Evolutionary conservation across 768 basidiomycete species (phyloP).

Genomic region (Russula sp.): DNA sequence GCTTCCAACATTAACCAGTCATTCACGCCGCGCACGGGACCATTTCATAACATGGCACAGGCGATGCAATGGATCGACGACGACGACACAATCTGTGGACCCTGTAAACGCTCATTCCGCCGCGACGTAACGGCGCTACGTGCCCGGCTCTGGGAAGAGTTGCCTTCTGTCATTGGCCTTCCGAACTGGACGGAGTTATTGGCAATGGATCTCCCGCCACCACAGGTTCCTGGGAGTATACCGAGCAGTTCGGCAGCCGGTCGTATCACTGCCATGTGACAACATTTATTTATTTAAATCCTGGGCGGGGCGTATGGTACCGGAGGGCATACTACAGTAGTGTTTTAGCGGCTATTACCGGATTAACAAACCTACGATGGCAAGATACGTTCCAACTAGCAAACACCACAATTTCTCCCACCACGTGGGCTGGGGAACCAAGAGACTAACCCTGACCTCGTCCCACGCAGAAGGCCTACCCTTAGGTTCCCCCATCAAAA

Average conservation of each 20-base stretch:
- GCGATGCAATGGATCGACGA: conserved; percentile 40
- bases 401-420: not conserved
- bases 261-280: not conserved
- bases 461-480: conserved; percentile 17
- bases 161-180: conserved; percentile 47
- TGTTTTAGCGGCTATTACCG: not conserved
- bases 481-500: conserved; percentile 21
- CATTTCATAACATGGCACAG: conserved; percentile 53
- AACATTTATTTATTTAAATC: conserved; percentile 15
- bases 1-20: conserved; percentile 45
- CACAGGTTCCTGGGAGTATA: conserved; percentile 1
- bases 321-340: not conserved
- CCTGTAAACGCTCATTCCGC: conserved; percentile 46
- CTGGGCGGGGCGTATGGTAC: no score
- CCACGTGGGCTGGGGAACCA: not conserved
- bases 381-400: not conserved
- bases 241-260: not conserved
- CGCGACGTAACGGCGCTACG: conserved; percentile 42
- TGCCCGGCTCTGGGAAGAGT: conserved; percentile 45
- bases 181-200: conserved; percentile 48
- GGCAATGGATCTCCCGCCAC: conserved; percentile 35
- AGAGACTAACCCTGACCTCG: conserved; percentile 5
- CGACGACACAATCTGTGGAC: conserved; percentile 43
- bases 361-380: not conserved
- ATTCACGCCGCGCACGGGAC: conserved; percentile 51